Percentiles rank a stretch among this genome's conserved stretches.
Conservation (phyloP, 2,329 filamentous ascomycete species). For the Fusarium sp. region DNA sequence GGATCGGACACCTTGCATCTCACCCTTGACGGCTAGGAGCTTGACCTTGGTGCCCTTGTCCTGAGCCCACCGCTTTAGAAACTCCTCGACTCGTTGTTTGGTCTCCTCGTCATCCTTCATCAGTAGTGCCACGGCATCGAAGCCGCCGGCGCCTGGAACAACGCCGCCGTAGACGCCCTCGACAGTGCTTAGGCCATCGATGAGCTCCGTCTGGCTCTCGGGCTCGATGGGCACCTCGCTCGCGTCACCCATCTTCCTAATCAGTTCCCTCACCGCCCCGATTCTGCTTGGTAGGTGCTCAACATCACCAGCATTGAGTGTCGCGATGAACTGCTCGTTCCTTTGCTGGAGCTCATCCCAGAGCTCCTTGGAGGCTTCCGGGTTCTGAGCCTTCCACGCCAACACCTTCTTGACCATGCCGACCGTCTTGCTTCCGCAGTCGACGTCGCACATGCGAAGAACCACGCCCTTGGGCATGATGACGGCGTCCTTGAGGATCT, state of each 20-base stretch:
- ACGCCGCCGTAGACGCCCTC: conserved; percentile 89
- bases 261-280: conserved; percentile 64
- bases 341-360: conserved; percentile 77
- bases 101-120: conserved; percentile 76
- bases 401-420: conserved; percentile 95
- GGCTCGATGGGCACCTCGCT: conserved; percentile 91
- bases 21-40: conserved; percentile 73
- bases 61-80: conserved; percentile 70
- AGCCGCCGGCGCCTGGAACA: conserved; percentile 92
- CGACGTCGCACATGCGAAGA: conserved; percentile 93
- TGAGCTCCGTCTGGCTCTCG: conserved; percentile 78
- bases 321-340: conserved; percentile 74
- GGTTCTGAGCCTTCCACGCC: conserved; percentile 74
- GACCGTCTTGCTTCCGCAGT: conserved; percentile 91
- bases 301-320: conserved; percentile 62
- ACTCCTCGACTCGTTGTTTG: conserved; percentile 63
- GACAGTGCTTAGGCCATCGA: conserved; percentile 76
- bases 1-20: conserved; percentile 69
- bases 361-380: conserved; percentile 68
- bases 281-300: conserved; percentile 57
- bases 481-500: conserved; percentile 73
- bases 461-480: conserved; percentile 75
- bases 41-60: conserved; percentile 69
- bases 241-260: conserved; percentile 76
- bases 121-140: conserved; percentile 84